Conservation (phyloP, 345 rosid genomes). For the Rubroshorea leprosula region DNA sequence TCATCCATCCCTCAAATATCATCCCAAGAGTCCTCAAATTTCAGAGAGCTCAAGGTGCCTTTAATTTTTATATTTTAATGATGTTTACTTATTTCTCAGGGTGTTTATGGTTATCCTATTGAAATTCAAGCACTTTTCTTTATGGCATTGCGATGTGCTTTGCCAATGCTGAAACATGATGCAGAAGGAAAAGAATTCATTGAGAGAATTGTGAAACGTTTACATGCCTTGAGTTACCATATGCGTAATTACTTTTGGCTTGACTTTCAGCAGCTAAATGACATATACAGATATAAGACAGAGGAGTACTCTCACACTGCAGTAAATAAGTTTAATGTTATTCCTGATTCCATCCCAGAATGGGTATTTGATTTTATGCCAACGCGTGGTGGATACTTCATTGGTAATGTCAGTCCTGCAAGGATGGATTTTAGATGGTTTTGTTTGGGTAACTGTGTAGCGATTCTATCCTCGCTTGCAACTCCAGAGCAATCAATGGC, state of each 20-base stretch:
- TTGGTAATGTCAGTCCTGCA: constrained; percentile 69
- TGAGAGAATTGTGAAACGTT: constrained; percentile 49
- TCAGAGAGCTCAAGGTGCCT: not conserved
- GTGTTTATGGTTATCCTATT: constrained; percentile 72
- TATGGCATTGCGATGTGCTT: constrained; percentile 65
- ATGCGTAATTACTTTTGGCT: constrained; percentile 66
- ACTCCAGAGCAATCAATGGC: constrained; percentile 62
- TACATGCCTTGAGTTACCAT: constrained; percentile 55
- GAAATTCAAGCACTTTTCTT: constrained; percentile 85
- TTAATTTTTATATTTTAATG: constrained; percentile 2
- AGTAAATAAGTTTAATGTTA: constrained; percentile 65
- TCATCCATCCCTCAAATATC: no score
- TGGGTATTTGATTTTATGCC: constrained; percentile 74
- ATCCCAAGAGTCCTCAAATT: no score
- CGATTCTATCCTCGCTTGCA: constrained; percentile 47
- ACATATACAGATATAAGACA: constrained; percentile 62
- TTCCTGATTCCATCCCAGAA: constrained; percentile 63
- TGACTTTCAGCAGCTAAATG: constrained; percentile 57
- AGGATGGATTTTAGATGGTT: constrained; percentile 75
- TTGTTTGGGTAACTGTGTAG: constrained; percentile 53
- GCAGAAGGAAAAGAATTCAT: constrained; percentile 59
- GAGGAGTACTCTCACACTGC: constrained; percentile 76
- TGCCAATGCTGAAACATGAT: constrained; percentile 59
- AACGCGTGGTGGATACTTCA: constrained; percentile 53
- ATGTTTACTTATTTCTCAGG: constrained; percentile 37